Base-by-base conservation (phyloP, 257 asterid genomes). In the Henckelia pumila region DNA sequence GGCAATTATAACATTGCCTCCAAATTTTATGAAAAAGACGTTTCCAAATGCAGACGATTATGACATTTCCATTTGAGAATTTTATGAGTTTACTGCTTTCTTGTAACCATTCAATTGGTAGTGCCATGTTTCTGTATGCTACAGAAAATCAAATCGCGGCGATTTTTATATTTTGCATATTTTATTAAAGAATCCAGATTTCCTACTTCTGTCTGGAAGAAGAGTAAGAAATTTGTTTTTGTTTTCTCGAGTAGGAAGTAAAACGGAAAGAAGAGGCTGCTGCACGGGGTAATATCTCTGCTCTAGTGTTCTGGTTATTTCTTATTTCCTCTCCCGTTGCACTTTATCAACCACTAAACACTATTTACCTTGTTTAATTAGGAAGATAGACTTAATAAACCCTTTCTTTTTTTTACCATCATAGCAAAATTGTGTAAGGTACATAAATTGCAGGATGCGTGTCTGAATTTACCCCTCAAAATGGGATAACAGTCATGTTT, bases 261-360 rank as follows among this genome's bases (percentile, higher is more conserved):
- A 89, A 71, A 79, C 81, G 86, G 77, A 89, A 76, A 75, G 96
- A 89, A 78, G 95, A 89, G 75, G 97, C 98, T 74, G 95, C 92
- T 59, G 89, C 95, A 49, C 84, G 96, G 85, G 98, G 98, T 89
- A 63, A 32, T 65, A 59, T 76, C 19, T 66, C 68, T 50, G 17
- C 64, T 59, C 56, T 61, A 59, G 33, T 70, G 20, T 4, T 71
- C 56, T 49, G 68, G 73, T 40, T 37, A 29, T 62, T 24, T 8
- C 60, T 56, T 30, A 2, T 33, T n/a, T 47, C 56, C 29, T 19
- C 22, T 52, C 40, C 25, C 60, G 26, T 10, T 5, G 28, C 68
- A 70, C 14, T 47, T 25, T 61, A 64, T 71, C 63, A 32, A 37
- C 56, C 32, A 52, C 16, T 7, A 63, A 3, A 57, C 35, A 63